A percentile compares a stretch with the other conserved stretches of the same genome.
phyloP scores from a whole-genome alignment of 2,329 filamentous ascomycete genomes.

The Neospermospora avenae region DNA sequence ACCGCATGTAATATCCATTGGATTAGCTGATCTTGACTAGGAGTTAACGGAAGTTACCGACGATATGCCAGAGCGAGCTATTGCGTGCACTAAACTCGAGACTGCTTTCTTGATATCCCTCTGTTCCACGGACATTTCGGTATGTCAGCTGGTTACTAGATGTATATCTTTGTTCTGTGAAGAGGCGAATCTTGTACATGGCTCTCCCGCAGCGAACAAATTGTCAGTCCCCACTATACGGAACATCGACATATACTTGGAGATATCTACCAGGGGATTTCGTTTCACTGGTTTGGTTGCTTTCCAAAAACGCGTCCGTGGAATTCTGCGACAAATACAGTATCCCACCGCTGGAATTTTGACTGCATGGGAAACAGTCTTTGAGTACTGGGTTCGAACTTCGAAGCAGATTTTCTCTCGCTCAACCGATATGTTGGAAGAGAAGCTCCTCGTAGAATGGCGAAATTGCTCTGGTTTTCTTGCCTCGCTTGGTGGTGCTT shows the following conservation, averaged over 20 bases:
- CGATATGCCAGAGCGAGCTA: constrained; percentile 52
- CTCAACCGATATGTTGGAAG: constrained; percentile 49
- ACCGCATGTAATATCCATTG: not conserved
- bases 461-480: constrained; percentile 67
- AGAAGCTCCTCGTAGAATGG: constrained; percentile 60
- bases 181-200: constrained; percentile 54
- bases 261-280: constrained; percentile 61
- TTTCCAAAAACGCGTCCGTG: constrained; percentile 64
- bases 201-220: constrained; percentile 48
- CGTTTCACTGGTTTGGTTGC: constrained; percentile 66
- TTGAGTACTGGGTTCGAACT: constrained; percentile 61
- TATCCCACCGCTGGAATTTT: constrained; percentile 65
- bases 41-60: constrained; percentile 52
- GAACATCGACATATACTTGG: constrained; percentile 58
- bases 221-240: constrained; percentile 51
- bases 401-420: constrained; percentile 60
- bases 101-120: constrained; percentile 60
- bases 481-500: constrained; percentile 63
- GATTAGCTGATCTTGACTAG: constrained; percentile 35
- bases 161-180: constrained; percentile 62
- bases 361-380: constrained; percentile 63
- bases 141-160: constrained; percentile 60
- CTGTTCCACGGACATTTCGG: constrained; percentile 63
- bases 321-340: constrained; percentile 56
- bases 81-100: constrained; percentile 55